These are phyloP conservation scores for Trametes coccinea DNA, from an alignment of 768 basidiomycete species.

Conservation along the genomic window DNA sequence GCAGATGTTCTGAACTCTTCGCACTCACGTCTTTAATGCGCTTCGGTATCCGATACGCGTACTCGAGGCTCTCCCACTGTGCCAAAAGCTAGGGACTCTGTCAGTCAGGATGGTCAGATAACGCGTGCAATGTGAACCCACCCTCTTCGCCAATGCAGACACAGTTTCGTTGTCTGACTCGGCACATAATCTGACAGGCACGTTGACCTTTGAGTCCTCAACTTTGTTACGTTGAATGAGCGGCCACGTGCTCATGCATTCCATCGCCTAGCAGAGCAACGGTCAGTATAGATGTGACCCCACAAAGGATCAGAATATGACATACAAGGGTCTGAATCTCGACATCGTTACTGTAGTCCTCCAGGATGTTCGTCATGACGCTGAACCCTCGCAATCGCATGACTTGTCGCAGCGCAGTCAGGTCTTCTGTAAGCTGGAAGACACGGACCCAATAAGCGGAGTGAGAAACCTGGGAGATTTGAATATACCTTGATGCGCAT, in stretches of 20 bases:
- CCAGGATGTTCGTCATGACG: constrained; percentile 85
- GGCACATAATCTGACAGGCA: constrained; percentile 57
- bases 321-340: constrained; percentile 70
- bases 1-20: too few species aligned
- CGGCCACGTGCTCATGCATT: constrained; percentile 77
- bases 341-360: constrained; percentile 68
- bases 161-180: constrained; percentile 58
- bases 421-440: constrained; percentile 80
- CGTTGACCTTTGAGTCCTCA: constrained; percentile 68
- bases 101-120: background rate
- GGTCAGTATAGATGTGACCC: background rate
- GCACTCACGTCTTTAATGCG: constrained; percentile 46
- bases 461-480: background rate
- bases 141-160: constrained; percentile 62
- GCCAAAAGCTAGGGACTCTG: constrained; percentile 57
- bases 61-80: constrained; percentile 75
- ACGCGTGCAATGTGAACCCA: constrained; percentile 30
- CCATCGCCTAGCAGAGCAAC: constrained; percentile 48
- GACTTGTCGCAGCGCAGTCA: constrained; percentile 73
- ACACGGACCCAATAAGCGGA: background rate
- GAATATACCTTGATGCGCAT: constrained; percentile 73
- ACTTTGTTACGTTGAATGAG: constrained; percentile 88
- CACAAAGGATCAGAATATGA: too few species aligned
- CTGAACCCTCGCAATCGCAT: constrained; percentile 93
- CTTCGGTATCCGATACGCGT: constrained; percentile 88